phyloP scores from a whole-genome alignment of 805 yeast genomes.

The Metschnikowia borealis region DNA sequence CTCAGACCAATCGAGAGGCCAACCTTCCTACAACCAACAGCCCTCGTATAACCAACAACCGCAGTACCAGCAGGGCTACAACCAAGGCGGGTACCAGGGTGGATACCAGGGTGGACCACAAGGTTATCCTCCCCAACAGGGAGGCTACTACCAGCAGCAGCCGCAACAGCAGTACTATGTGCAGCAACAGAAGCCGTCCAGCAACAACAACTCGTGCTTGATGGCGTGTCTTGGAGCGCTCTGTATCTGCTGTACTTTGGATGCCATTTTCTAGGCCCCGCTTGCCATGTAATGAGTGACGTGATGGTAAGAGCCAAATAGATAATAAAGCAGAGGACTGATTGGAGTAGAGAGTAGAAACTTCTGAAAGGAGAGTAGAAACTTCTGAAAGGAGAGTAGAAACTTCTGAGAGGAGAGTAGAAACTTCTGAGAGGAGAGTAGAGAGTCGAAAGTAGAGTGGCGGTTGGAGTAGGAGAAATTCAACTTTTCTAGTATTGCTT shows the following conservation, averaged over 20 bases:
- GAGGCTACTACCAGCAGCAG: slow-evolving; percentile 37
- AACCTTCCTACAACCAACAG: slow-evolving; percentile 16
- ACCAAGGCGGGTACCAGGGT: slow-evolving; percentile 14
- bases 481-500: too few relatives aligned
- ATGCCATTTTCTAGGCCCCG: slow-evolving; percentile 20
- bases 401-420: too few relatives aligned
- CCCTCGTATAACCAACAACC: slow-evolving; percentile 15
- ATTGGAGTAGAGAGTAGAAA: too few relatives aligned
- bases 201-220: slow-evolving; percentile 32
- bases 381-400: too few relatives aligned
- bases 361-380: too few relatives aligned
- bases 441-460: too few relatives aligned
- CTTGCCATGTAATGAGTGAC: too few relatives aligned
- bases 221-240: slow-evolving; percentile 39
- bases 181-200: slow-evolving; percentile 32
- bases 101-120: slow-evolving; percentile 13
- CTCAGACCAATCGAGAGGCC: slow-evolving; percentile 20
- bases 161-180: slow-evolving; percentile 39
- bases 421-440: too few relatives aligned
- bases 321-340: too few relatives aligned
- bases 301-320: too few relatives aligned
- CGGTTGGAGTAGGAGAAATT: too few relatives aligned
- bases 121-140: slow-evolving; percentile 19
- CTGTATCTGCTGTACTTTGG: slow-evolving; percentile 36
- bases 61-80: slow-evolving; percentile 13